phyloP scores from a whole-genome alignment of 2,329 filamentous ascomycete species.

The Colletotrichum sp. region DNA sequence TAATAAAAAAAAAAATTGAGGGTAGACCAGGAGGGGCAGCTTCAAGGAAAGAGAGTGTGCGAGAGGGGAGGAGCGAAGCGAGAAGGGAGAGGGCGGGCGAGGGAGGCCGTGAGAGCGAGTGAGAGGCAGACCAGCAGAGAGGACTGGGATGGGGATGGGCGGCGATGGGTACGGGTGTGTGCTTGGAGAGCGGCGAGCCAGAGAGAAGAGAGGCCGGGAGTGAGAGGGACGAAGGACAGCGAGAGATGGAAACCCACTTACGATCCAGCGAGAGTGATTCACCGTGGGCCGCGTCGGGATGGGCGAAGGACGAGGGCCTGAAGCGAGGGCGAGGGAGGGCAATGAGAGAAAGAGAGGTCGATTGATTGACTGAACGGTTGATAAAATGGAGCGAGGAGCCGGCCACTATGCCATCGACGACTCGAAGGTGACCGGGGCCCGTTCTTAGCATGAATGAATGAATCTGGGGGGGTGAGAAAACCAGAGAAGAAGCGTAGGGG shows the following conservation, averaged over 20 bases:
- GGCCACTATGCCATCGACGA: conserved; percentile 20
- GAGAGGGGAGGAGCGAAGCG: not conserved
- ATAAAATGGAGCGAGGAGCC: conserved; percentile 19
- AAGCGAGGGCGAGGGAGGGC: not conserved
- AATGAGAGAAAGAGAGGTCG: not conserved
- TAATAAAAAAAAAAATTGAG: not conserved
- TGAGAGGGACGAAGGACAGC: not conserved
- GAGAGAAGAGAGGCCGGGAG: not conserved
- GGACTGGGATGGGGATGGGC: not conserved
- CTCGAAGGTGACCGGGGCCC: conserved; percentile 22
- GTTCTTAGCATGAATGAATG: conserved; percentile 39
- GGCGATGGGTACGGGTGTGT: not conserved
- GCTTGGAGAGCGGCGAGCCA: not conserved
- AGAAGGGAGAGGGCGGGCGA: not conserved
- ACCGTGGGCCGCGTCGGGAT: conserved; percentile 17
- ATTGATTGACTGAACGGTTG: conserved; percentile 18
- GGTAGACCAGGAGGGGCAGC: conserved; percentile 13
- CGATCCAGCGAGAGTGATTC: conserved; percentile 18
- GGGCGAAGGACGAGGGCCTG: conserved; percentile 15
- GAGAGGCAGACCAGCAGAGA: not conserved
- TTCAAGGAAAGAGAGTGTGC: conserved; percentile 1
- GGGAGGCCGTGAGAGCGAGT: not conserved
- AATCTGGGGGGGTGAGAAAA: conserved; percentile 31
- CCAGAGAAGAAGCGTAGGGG: conserved; percentile 25
- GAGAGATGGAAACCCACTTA: conserved; percentile 9